A percentile compares a stretch with the other conserved stretches of the same genome.
Conservation (phyloP, 805 yeast genomes). For the Starmerella floris region DNA sequence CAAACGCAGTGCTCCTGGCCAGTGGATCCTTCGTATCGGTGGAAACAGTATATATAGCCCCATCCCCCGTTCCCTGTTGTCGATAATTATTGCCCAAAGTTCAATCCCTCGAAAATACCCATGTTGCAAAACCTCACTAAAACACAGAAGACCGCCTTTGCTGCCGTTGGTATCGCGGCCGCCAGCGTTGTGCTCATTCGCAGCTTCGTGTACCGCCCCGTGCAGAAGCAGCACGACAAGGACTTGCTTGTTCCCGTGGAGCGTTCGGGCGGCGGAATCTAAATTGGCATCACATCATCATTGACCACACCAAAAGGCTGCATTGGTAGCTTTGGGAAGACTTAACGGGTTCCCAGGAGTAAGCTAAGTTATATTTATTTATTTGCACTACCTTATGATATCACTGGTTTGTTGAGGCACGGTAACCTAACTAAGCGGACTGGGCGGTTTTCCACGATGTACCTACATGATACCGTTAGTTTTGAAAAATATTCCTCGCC, state of each 20-base stretch:
- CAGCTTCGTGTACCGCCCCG: slow-evolving; percentile 25
- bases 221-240: slow-evolving; percentile 21
- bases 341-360: too few relatives aligned
- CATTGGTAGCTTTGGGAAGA: too few relatives aligned
- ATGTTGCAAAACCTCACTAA: not conserved
- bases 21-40: not conserved
- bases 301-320: too few relatives aligned
- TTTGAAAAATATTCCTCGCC: too few relatives aligned
- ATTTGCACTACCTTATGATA: too few relatives aligned
- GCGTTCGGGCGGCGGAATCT: slow-evolving; percentile 30
- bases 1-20: not conserved
- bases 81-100: too few relatives aligned
- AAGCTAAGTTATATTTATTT: not conserved
- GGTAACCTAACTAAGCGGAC: too few relatives aligned
- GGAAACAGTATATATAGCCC: not conserved
- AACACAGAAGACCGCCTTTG: not conserved
- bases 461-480: too few relatives aligned
- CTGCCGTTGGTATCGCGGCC: slow-evolving; percentile 10
- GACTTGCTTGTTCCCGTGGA: slow-evolving; percentile 28
- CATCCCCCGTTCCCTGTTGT: not conserved
- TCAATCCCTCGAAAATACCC: not conserved
- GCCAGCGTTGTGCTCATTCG: slow-evolving; percentile 10
- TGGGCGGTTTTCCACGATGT: too few relatives aligned
- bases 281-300: too few relatives aligned
- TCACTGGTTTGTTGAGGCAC: too few relatives aligned